A percentile compares a stretch with the other conserved stretches of the same genome.
These are phyloP conservation scores for Beauveria caledonica DNA, from an alignment of 2,329 filamentous ascomycete species.

Conservation along the genomic window DNA sequence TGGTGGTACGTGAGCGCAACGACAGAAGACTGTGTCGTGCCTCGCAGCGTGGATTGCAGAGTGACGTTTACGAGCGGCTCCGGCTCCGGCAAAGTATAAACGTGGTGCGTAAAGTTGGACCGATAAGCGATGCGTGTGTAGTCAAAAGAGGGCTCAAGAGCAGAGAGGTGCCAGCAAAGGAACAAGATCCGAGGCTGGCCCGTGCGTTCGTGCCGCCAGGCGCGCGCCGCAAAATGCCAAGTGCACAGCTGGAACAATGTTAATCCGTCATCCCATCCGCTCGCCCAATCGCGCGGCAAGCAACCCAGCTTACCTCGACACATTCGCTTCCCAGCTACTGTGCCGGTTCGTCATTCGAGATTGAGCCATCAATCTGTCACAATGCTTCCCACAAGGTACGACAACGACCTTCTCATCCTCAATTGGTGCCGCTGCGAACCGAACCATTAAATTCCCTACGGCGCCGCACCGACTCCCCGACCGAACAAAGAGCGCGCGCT, in stretches of 20 bases:
- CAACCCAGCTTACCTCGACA: constrained; percentile 9
- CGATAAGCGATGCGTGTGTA: constrained; percentile 5
- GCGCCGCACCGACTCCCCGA: not conserved
- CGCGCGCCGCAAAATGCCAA: not conserved
- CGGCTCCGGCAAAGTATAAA: not conserved
- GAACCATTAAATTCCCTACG: not conserved
- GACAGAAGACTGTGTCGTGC: not conserved
- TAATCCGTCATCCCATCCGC: not conserved
- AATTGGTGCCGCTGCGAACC: not conserved
- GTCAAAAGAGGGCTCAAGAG: not conserved
- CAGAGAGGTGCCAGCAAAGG: not conserved
- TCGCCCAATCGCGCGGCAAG: constrained; percentile 7
- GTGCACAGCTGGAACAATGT: not conserved
- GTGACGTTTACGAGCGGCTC: not conserved
- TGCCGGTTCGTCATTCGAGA: not conserved
- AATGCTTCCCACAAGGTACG: constrained; percentile 34
- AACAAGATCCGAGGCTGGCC: not conserved
- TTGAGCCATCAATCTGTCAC: constrained; percentile 17
- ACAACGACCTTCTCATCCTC: not conserved
- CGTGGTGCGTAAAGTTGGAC: not conserved
- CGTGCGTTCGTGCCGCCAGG: not conserved
- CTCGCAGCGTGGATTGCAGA: too few species aligned
- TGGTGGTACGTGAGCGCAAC: not conserved
- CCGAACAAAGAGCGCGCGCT: not conserved
- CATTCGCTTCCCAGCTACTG: not conserved